Conservation (phyloP, 164 flowering plant species). For the Euptelea pleiosperma region DNA sequence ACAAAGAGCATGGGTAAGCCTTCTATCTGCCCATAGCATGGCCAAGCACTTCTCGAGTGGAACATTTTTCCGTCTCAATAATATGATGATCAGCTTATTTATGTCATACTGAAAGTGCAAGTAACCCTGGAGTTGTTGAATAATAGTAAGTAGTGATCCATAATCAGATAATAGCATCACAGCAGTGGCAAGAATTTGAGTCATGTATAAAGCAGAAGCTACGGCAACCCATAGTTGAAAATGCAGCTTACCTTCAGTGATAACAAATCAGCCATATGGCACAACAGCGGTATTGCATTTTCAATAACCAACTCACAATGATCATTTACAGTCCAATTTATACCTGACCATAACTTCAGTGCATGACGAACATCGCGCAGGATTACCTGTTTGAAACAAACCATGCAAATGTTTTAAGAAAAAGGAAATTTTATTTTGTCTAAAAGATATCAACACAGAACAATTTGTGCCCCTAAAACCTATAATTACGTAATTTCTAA, state of each 20-base stretch:
- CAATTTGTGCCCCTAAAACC: neutral
- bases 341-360: conserved; percentile 48
- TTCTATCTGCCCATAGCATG: conserved; percentile 65
- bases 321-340: conserved; percentile 26
- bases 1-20: conserved; percentile 82
- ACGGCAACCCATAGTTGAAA: neutral
- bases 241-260: conserved; percentile 60
- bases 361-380: conserved; percentile 60
- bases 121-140: conserved; percentile 50
- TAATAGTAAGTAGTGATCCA: neutral
- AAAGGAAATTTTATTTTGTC: too few species aligned
- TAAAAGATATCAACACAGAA: neutral
- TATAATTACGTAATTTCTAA: conserved; percentile 14
- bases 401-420: neutral
- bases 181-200: neutral
- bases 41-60: conserved; percentile 42
- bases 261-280: conserved; percentile 61
- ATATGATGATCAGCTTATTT: conserved; percentile 47
- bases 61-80: conserved; percentile 47
- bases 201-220: neutral
- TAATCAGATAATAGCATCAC: conserved; percentile 3
- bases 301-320: conserved; percentile 30
- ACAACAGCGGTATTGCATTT: conserved; percentile 45
- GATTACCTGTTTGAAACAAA: conserved; percentile 42
- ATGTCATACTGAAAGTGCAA: conserved; percentile 41